Evolutionary conservation across 2,329 filamentous ascomycete species (phyloP).

Genomic region (Triangularia verruculosa): DNA sequence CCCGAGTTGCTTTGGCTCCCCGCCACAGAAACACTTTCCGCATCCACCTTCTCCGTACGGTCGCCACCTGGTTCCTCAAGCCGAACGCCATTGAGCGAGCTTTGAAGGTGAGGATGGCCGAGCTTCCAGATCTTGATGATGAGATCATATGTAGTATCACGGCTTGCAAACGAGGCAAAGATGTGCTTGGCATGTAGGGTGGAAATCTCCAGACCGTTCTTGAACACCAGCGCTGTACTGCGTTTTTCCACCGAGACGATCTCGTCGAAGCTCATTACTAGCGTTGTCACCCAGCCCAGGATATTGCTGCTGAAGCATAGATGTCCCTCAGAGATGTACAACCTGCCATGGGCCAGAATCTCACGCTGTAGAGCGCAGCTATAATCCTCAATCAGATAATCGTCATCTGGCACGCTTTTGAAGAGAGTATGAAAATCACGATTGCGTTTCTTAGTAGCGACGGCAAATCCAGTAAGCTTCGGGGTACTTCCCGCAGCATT

Average conservation of each 20-base stretch:
- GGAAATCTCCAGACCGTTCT: conserved; percentile 95
- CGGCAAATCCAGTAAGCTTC: conserved; percentile 89
- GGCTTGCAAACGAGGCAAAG: conserved; percentile 90
- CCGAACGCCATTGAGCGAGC: conserved; percentile 82
- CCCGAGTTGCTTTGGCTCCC: conserved; percentile 55
- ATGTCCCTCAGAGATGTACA: conserved; percentile 96
- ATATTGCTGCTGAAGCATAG: conserved; percentile 99
- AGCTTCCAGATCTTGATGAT: conserved; percentile 99
- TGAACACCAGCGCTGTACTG: conserved; percentile 91
- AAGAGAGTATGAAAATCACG: conserved; percentile 92
- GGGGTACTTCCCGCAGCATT: conserved; percentile 57
- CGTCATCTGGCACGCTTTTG: conserved; percentile 94
- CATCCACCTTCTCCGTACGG: conserved; percentile 81
- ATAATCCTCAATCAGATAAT: conserved; percentile 97
- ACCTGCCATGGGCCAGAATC: conserved; percentile 86
- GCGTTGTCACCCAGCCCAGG: conserved; percentile 92
- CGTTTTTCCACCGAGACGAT: conserved; percentile 96
- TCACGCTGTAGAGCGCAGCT: conserved; percentile 94
- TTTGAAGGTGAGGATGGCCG: conserved; percentile 86
- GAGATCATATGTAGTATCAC: conserved; percentile 94
- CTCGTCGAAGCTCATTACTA: conserved; percentile 98
- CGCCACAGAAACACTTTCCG: conserved; percentile 34
- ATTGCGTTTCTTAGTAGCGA: conserved; percentile 94
- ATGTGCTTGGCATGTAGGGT: conserved; percentile 93
- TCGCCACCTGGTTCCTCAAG: conserved; percentile 81